Conservation (phyloP, 176 grass and related monocot species). For the Urochloa ruziziensis region DNA sequence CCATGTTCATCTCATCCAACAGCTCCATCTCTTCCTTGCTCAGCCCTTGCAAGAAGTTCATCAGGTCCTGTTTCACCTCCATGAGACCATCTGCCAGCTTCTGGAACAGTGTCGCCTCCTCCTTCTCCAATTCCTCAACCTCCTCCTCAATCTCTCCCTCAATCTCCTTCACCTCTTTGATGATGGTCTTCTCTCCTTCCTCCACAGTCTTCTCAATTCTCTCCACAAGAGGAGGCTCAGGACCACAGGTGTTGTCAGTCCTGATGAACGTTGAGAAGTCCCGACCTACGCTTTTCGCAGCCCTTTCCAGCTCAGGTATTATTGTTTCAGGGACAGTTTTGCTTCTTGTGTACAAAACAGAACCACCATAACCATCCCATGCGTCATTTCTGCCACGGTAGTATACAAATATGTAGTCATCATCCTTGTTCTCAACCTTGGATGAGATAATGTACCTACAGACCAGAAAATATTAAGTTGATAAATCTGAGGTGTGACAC, state of each 20-base stretch:
- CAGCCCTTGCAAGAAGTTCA: conserved; percentile 77
- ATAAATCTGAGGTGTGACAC: neutral
- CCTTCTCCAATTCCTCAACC: conserved; percentile 77
- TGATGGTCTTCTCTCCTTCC: conserved; percentile 72
- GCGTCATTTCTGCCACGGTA: conserved; percentile 94
- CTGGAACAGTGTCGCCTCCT: conserved; percentile 62
- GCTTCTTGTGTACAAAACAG: conserved; percentile 87
- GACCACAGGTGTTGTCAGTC: conserved; percentile 88
- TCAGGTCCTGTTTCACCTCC: conserved; percentile 55
- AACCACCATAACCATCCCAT: conserved; percentile 94
- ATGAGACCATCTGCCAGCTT: conserved; percentile 61
- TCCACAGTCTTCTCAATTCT: conserved; percentile 83
- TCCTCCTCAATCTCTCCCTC: conserved; percentile 68
- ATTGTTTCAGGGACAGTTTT: conserved; percentile 64
- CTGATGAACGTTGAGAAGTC: conserved; percentile 77
- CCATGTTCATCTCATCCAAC: conserved; percentile 84
- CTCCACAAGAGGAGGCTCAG: conserved; percentile 83
- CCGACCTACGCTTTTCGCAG: conserved; percentile 59
- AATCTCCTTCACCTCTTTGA: conserved; percentile 74
- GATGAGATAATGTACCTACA: conserved; percentile 96
- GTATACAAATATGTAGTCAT: conserved; percentile 93
- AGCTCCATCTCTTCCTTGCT: conserved; percentile 91
- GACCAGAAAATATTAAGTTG: neutral
- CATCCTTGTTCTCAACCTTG: conserved; percentile 83
- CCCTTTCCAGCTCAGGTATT: conserved; percentile 75